Conservation (phyloP, 768 basidiomycete species). For the Dacryopinax primogenitus region DNA sequence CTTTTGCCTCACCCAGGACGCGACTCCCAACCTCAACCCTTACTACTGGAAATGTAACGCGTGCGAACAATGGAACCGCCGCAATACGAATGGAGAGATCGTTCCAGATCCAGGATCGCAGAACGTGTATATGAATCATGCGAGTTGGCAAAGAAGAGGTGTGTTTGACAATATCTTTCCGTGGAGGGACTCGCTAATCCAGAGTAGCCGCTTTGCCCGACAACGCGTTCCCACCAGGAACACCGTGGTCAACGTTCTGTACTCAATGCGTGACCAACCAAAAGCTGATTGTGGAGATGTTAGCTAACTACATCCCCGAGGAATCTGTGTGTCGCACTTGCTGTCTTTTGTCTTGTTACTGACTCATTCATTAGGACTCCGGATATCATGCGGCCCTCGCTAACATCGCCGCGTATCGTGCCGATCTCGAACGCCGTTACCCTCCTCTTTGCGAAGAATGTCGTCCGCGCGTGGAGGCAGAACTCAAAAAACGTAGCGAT, state of each 20-base stretch:
- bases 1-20: neutral
- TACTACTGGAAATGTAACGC: constrained; percentile 1
- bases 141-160: neutral
- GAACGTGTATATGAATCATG: constrained; percentile 1
- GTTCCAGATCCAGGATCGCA: neutral
- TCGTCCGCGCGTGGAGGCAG: constrained; percentile 65
- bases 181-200: neutral
- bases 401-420: constrained; percentile 55
- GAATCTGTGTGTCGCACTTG: constrained; percentile 48
- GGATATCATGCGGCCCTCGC: constrained; percentile 52
- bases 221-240: neutral
- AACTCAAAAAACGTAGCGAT: constrained; percentile 61
- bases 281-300: constrained; percentile 67
- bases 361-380: constrained; percentile 42
- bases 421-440: constrained; percentile 66
- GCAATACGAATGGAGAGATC: neutral
- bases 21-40: neutral
- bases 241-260: constrained; percentile 42
- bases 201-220: neutral
- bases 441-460: constrained; percentile 75
- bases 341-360: constrained; percentile 1
- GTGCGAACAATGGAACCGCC: neutral
- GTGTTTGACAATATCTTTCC: neutral
- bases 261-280: constrained; percentile 88
- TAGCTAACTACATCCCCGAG: constrained; percentile 78